Percentiles rank a stretch among this genome's conserved stretches.
Conservation (phyloP, 202 grass and related monocot genomes). For the Dendrocalamus latiflorus region DNA sequence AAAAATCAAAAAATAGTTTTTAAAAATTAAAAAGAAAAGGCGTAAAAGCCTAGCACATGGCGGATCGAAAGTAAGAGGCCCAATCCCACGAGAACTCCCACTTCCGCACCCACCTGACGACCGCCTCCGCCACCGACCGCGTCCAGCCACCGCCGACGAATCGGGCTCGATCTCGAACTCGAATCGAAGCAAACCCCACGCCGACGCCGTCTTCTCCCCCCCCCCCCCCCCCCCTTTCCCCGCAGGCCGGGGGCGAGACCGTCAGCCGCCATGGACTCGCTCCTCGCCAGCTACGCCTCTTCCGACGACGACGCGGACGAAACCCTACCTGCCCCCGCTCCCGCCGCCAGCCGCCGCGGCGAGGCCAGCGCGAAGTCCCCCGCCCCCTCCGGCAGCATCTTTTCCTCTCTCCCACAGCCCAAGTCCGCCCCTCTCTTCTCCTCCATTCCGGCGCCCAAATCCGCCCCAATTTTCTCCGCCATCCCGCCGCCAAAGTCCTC, state of each 20-base stretch:
- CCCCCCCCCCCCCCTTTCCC: not conserved
- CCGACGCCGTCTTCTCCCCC: not conserved
- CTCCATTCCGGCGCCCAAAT: too few species aligned
- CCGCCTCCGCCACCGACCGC: not conserved
- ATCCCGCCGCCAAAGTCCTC: slow-evolving; percentile 54
- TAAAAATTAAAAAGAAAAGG: too few species aligned
- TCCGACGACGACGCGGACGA: slow-evolving; percentile 59
- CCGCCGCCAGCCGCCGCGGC: too few species aligned
- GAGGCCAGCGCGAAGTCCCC: not conserved
- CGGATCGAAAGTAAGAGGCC: too few species aligned
- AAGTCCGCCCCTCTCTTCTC: slow-evolving; percentile 41
- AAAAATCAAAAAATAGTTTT: too few species aligned
- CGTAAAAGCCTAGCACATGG: not conserved
- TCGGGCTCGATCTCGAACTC: not conserved
- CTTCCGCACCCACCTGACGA: not conserved
- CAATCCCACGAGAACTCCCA: not conserved
- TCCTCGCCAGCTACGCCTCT: slow-evolving; percentile 85
- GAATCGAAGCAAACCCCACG: not conserved
- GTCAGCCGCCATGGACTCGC: slow-evolving; percentile 61
- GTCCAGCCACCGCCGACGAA: not conserved
- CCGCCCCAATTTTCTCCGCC: slow-evolving; percentile 63
- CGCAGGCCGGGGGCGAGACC: not conserved
- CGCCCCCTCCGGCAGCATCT: slow-evolving; percentile 11
- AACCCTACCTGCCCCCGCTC: slow-evolving; percentile 4
- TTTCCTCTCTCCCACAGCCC: slow-evolving; percentile 40